Conservation (phyloP, 768 basidiomycete species). For the Tephrocybe sp. region DNA sequence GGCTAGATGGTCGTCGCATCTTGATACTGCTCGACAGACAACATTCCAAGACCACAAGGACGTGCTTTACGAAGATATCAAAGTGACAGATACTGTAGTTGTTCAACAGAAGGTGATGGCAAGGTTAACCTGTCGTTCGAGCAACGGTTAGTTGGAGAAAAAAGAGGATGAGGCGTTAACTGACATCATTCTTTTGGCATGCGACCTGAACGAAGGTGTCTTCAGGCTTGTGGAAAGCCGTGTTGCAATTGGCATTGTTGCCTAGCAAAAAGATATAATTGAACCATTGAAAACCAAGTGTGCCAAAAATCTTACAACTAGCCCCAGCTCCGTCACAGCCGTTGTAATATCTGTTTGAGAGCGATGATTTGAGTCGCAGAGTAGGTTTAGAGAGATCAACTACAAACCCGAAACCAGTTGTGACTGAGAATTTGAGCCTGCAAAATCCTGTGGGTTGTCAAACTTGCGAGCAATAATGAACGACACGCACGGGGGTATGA, state of each 20-base stretch:
- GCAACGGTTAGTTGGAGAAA: neutral
- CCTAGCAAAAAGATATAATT: slow-evolving; percentile 23
- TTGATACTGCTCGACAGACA: too few relatives aligned
- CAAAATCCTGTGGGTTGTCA: neutral
- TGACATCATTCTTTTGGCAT: slow-evolving; percentile 7
- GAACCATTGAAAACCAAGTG: neutral
- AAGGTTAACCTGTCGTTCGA: slow-evolving; percentile 16
- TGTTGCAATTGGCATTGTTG: slow-evolving; percentile 28
- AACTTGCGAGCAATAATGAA: neutral
- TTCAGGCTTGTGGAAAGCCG: slow-evolving; percentile 34
- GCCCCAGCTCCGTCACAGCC: slow-evolving; percentile 42
- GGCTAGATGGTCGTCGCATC: too few relatives aligned
- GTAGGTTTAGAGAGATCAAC: too few relatives aligned
- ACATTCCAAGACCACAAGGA: too few relatives aligned
- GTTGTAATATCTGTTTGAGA: slow-evolving; percentile 32
- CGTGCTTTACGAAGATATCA: too few relatives aligned
- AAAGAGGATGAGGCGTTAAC: neutral
- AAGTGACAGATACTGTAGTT: too few relatives aligned
- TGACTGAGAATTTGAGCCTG: slow-evolving; percentile 39
- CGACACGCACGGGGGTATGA: slow-evolving; percentile 29
- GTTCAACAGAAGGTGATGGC: slow-evolving; percentile 20
- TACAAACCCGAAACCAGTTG: slow-evolving; percentile 36
- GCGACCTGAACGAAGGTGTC: slow-evolving; percentile 38
- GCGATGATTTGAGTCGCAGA: neutral
- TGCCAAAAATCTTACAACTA: slow-evolving; percentile 27